These are phyloP conservation scores for Pyracantha coccinea DNA, from an alignment of 331 rosid genomes.

Conservation along the genomic window DNA sequence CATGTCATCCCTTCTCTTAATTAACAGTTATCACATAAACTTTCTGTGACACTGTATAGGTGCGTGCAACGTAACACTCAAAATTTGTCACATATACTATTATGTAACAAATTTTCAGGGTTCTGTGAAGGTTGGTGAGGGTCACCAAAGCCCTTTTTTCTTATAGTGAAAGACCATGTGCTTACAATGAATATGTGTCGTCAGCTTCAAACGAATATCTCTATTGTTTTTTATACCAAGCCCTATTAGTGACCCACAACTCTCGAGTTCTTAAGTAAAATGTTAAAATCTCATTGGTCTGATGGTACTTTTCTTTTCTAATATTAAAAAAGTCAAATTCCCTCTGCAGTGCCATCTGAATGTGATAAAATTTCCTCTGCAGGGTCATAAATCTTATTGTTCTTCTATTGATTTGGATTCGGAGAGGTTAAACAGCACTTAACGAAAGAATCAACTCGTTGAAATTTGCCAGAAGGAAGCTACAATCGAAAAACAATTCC, in stretches of 20 bases:
- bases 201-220: background rate
- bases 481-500: background rate
- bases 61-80: too few relatives aligned
- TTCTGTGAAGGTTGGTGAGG: too few relatives aligned
- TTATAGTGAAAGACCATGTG: background rate
- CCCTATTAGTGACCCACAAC: background rate
- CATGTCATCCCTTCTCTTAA: too few relatives aligned
- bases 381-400: too few relatives aligned
- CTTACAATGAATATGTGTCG: background rate
- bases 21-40: too few relatives aligned
- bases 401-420: background rate
- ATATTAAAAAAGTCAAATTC: background rate
- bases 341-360: background rate
- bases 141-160: too few relatives aligned
- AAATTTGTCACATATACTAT: too few relatives aligned
- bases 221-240: background rate
- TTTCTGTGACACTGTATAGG: too few relatives aligned
- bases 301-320: too few relatives aligned
- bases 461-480: background rate
- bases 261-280: background rate
- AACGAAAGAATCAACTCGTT: background rate
- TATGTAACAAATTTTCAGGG: too few relatives aligned
- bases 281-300: background rate
- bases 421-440: background rate
- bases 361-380: background rate